These are phyloP conservation scores for Coniochaeta sp. DNA, from an alignment of 2,329 filamentous ascomycete genomes.

Conservation along the genomic window DNA sequence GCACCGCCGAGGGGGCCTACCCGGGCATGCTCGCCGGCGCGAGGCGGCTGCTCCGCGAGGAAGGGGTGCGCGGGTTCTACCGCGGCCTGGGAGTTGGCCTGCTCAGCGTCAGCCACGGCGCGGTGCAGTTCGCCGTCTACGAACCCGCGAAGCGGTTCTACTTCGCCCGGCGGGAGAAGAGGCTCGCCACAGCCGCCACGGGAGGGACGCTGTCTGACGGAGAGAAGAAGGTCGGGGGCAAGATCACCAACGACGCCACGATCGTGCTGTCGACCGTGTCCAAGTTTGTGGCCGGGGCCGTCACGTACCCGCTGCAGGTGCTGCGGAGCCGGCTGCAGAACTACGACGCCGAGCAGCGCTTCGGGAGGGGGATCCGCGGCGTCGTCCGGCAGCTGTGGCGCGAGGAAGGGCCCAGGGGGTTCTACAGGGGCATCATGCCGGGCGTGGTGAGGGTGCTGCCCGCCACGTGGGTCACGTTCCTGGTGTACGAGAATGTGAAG, in stretches of 20 bases:
- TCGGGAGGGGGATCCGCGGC: constrained; percentile 62
- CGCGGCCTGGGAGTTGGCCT: constrained; percentile 76
- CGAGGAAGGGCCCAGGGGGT: constrained; percentile 73
- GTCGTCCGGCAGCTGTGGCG: constrained; percentile 68
- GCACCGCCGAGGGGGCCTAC: constrained; percentile 70
- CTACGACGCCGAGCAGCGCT: constrained; percentile 70
- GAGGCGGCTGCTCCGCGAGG: constrained; percentile 55
- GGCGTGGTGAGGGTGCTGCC: constrained; percentile 88
- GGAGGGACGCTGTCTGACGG: not conserved
- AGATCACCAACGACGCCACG: constrained; percentile 66
- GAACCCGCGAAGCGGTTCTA: constrained; percentile 59
- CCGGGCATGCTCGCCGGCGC: constrained; percentile 67
- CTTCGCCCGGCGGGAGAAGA: constrained; percentile 32
- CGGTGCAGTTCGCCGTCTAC: constrained; percentile 94
- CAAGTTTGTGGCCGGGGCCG: constrained; percentile 82
- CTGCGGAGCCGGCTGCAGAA: constrained; percentile 83
- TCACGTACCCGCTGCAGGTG: constrained; percentile 94
- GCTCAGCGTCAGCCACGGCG: constrained; percentile 83
- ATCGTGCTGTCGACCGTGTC: constrained; percentile 72
- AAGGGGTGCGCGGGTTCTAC: constrained; percentile 79
- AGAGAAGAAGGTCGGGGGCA: constrained; percentile 14
- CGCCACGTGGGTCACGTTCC: constrained; percentile 91
- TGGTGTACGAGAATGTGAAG: constrained; percentile 94
- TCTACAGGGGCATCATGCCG: constrained; percentile 85
- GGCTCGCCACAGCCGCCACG: not conserved